Base-by-base conservation (phyloP, 108 stramenopile species). In the Cyclotella sp. region DNA sequence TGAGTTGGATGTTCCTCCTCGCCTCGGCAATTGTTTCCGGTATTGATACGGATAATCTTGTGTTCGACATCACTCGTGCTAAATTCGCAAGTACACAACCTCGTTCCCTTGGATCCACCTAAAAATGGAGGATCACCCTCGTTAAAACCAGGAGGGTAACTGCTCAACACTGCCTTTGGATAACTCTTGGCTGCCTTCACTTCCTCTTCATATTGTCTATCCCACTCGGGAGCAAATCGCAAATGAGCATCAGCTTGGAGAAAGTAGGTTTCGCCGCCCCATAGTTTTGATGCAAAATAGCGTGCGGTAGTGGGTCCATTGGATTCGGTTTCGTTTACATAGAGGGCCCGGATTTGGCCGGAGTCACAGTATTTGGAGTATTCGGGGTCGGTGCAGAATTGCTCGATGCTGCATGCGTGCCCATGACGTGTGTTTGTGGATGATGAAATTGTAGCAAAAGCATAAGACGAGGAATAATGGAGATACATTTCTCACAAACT, bases 231-330 rank as follows among this genome's bases (percentile, higher is more conserved):
- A 9, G 89, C 90, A 78, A 97, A 97, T 57, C 80, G 63, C 81
- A 93, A 72, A 68, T 96, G 97, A 26, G 94, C 81, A 85, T 98
- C 97, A 13, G 91, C 90, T 75, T 98, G 97, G 62, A 98, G 63
- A 70, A 90, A 95, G 79, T 79, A 97, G 0, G 85, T 89, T 74
- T 98, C 97, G 5, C 97, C 97, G 45, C 91, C 84, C 95, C 96
- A 98, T n/a, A 98, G 82, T 81, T 97, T 97, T 39, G 85, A 86
- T 11, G 93, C 91, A 78, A 86, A 89, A 70, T 95, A 98, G 71
- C 98, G 63, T 24, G 97, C 98, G 49, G 92, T 85, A 57, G 93
- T 90, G 3, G 98, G 98, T 24, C 98, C 98, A 41, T 93, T 85
- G 59, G 84, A 72, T 72, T 98, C 98, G 39, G 87, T 87, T 76